Conservation (phyloP, 1,284 basidiomycete genomes). For the Schizopora paradoxa region DNA sequence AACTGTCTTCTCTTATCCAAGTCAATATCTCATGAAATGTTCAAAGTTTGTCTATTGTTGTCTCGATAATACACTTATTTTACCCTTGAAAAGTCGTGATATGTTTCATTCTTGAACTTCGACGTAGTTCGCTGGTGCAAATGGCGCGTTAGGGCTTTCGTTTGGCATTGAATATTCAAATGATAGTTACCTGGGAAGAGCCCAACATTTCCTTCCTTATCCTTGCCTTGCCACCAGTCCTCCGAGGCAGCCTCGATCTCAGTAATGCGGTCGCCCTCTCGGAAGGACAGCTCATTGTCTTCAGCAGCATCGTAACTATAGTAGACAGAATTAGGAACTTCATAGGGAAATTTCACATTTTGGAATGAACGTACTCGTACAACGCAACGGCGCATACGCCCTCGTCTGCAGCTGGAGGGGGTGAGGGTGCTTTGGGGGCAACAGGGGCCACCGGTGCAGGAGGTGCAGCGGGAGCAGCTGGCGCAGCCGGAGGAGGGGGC, state of each 20-base stretch:
- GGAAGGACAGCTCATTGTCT: constrained; percentile 85
- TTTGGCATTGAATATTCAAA: constrained; percentile 1
- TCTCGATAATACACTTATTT: too few relatives aligned
- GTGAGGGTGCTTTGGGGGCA: constrained; percentile 28
- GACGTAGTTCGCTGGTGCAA: constrained; percentile 50
- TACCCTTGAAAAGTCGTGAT: background rate
- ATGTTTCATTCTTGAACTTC: constrained; percentile 48
- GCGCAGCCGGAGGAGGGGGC: constrained; percentile 35
- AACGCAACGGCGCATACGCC: constrained; percentile 65
- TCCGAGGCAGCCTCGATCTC: constrained; percentile 70
- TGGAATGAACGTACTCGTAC: constrained; percentile 59
- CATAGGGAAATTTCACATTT: constrained; percentile 1
- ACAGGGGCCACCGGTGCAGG: constrained; percentile 21
- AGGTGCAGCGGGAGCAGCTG: constrained; percentile 29
- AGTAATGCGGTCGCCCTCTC: constrained; percentile 72
- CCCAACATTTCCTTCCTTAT: constrained; percentile 56
- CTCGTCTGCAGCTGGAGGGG: constrained; percentile 39
- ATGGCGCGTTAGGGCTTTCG: constrained; percentile 14
- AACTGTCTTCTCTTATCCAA: too few relatives aligned
- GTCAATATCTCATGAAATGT: too few relatives aligned
- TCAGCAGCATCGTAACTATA: constrained; percentile 78
- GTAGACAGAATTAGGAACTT: background rate
- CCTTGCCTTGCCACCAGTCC: constrained; percentile 87
- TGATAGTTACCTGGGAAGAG: constrained; percentile 75
- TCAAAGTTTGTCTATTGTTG: too few relatives aligned